A percentile compares a stretch with the other conserved stretches of the same genome.
These are phyloP conservation scores for Candida caryicola DNA, from an alignment of 805 yeast species.

Conservation along the genomic window DNA sequence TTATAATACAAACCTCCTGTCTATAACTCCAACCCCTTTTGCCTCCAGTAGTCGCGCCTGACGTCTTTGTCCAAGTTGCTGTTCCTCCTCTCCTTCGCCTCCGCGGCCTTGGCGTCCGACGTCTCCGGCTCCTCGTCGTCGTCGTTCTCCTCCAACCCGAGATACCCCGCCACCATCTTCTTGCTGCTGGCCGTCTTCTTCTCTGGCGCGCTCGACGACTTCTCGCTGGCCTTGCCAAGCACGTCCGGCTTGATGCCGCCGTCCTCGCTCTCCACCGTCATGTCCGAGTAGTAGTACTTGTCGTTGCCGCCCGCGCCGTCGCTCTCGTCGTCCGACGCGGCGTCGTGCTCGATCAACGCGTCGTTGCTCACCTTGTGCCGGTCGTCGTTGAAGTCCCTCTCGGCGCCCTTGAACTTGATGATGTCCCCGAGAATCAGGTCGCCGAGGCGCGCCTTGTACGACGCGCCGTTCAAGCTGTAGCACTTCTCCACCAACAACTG, in stretches of 20 bases:
- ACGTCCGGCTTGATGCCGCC: constrained; percentile 7
- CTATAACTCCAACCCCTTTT: constrained; percentile 38
- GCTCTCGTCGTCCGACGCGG: constrained; percentile 25
- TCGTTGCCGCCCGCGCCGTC: constrained; percentile 39
- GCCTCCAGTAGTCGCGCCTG: constrained; percentile 41
- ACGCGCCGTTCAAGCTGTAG: constrained; percentile 63
- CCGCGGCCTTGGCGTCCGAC: constrained; percentile 2
- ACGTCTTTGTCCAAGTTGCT: constrained; percentile 29
- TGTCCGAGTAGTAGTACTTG: constrained; percentile 43
- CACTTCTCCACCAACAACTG: constrained; percentile 73
- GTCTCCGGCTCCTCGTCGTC: constrained; percentile 5
- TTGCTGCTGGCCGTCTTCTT: constrained; percentile 12
- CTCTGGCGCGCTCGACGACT: neutral
- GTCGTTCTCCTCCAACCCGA: constrained; percentile 9
- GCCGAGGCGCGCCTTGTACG: constrained; percentile 65
- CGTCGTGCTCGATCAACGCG: constrained; percentile 43
- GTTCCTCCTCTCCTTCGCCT: neutral
- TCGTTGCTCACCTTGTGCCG: constrained; percentile 59
- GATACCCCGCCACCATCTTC: constrained; percentile 9
- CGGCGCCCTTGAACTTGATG: constrained; percentile 69
- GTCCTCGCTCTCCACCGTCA: constrained; percentile 38
- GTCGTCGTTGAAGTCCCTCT: constrained; percentile 76
- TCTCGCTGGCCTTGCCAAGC: neutral
- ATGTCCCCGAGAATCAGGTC: constrained; percentile 77
- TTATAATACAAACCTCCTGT: neutral